These are phyloP conservation scores for Podosphaera xanthii DNA, from an alignment of 2,329 filamentous ascomycete genomes.

Conservation along the genomic window DNA sequence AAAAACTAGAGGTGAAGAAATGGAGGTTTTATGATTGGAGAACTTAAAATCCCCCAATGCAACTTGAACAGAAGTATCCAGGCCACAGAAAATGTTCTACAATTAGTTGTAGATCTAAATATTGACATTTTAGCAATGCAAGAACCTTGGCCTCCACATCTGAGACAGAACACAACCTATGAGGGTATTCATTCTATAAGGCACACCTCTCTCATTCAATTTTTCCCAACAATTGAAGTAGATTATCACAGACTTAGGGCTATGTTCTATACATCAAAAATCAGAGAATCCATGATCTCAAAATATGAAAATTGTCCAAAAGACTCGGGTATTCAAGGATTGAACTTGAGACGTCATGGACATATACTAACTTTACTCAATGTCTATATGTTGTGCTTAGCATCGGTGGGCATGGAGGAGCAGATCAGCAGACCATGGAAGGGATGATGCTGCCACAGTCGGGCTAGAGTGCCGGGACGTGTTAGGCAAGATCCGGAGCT, in stretches of 20 bases:
- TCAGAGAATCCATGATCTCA: background rate
- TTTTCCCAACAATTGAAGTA: background rate
- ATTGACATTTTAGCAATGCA: background rate
- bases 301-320: background rate
- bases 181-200: background rate
- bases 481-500: too few relatives aligned
- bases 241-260: background rate
- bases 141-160: background rate
- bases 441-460: too few relatives aligned
- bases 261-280: background rate
- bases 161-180: background rate
- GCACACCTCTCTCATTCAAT: background rate
- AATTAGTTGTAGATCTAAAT: too few relatives aligned
- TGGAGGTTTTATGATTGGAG: too few relatives aligned
- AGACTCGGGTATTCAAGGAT: background rate
- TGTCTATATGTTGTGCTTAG: background rate
- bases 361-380: background rate
- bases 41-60: too few relatives aligned
- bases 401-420: too few relatives aligned
- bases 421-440: too few relatives aligned
- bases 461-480: too few relatives aligned
- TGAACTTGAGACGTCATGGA: background rate
- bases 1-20: too few relatives aligned
- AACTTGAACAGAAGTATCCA: too few relatives aligned
- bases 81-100: too few relatives aligned